Conservation (phyloP, 2,329 filamentous ascomycete species). For the Fusarium zealandicum region DNA sequence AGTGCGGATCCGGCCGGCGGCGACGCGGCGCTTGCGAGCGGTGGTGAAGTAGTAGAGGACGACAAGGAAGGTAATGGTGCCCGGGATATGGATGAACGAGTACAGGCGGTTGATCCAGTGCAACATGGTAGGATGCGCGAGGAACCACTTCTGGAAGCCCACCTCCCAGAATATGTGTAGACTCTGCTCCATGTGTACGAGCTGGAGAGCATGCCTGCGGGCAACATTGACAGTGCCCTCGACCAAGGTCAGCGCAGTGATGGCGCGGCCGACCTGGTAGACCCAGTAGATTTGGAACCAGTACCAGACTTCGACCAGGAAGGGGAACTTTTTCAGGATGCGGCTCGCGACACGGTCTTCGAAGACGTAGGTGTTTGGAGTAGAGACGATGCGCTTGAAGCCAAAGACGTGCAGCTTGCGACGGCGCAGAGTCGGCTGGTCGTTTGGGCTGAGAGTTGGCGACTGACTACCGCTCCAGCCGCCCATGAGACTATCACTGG, state of each 20-base stretch:
- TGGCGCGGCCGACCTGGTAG: constrained; percentile 76
- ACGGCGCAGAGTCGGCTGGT: constrained; percentile 42
- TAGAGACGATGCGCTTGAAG: constrained; percentile 42
- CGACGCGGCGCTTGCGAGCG: constrained; percentile 58
- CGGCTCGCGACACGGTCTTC: constrained; percentile 50
- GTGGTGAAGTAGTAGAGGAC: constrained; percentile 76
- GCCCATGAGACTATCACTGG: constrained; percentile 37
- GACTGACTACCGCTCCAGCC: constrained; percentile 40
- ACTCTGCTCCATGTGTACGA: constrained; percentile 70
- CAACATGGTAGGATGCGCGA: constrained; percentile 62
- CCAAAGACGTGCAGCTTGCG: constrained; percentile 47
- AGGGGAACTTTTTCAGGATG: constrained; percentile 71
- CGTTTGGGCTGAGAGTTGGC: constrained; percentile 39
- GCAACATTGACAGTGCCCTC: constrained; percentile 73
- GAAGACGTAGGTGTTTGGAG: constrained; percentile 46
- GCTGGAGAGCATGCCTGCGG: constrained; percentile 70
- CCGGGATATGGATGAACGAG: constrained; percentile 80
- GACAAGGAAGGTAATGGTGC: constrained; percentile 72
- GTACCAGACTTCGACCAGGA: constrained; percentile 78
- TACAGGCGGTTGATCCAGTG: constrained; percentile 76
- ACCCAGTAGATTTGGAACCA: constrained; percentile 82
- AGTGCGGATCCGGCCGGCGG: constrained; percentile 38
- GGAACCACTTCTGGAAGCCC: constrained; percentile 63
- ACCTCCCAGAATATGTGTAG: constrained; percentile 72
- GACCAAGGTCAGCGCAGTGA: constrained; percentile 73